These are phyloP conservation scores for Entomophthora muscae DNA, from an alignment of 371 early-diverging fungal genomes.

Conservation along the genomic window DNA sequence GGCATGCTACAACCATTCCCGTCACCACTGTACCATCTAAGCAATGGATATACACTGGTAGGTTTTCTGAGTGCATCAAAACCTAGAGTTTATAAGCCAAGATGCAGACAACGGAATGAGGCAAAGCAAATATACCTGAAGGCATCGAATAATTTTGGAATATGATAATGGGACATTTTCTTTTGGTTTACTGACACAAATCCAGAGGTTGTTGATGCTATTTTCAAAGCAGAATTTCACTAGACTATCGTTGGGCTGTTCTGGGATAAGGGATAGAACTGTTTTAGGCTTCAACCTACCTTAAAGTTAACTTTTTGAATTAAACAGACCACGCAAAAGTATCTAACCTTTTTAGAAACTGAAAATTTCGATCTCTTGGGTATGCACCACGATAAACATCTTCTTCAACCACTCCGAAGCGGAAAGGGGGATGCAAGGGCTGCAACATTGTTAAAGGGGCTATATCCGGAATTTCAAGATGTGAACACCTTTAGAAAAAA, in stretches of 20 bases:
- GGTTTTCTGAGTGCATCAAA: constrained; percentile 50
- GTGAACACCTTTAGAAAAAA: too few species aligned
- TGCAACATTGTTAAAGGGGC: background rate
- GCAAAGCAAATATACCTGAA: constrained; percentile 38
- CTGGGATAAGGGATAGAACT: constrained; percentile 73
- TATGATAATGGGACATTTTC: constrained; percentile 76
- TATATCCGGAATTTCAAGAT: too few species aligned
- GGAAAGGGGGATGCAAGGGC: constrained; percentile 44
- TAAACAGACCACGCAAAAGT: too few species aligned
- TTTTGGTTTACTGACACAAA: constrained; percentile 68
- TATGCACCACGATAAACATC: constrained; percentile 72
- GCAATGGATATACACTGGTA: constrained; percentile 79
- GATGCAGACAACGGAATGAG: too few species aligned
- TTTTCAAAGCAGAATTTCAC: constrained; percentile 41
- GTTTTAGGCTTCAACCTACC: constrained; percentile 53
- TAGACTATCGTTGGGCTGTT: constrained; percentile 37
- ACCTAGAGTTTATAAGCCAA: constrained; percentile 25
- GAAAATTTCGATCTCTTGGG: constrained; percentile 63
- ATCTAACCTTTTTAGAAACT: constrained; percentile 54
- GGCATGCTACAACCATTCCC: constrained; percentile 61
- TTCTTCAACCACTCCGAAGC: constrained; percentile 65
- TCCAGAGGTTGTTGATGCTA: constrained; percentile 43
- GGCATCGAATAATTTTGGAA: constrained; percentile 46
- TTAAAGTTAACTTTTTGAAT: too few species aligned
- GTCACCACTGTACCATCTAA: constrained; percentile 82